Base-by-base conservation (phyloP, 23 red algal genomes). In the Cyanidiococcus yangmingshanensis region DNA sequence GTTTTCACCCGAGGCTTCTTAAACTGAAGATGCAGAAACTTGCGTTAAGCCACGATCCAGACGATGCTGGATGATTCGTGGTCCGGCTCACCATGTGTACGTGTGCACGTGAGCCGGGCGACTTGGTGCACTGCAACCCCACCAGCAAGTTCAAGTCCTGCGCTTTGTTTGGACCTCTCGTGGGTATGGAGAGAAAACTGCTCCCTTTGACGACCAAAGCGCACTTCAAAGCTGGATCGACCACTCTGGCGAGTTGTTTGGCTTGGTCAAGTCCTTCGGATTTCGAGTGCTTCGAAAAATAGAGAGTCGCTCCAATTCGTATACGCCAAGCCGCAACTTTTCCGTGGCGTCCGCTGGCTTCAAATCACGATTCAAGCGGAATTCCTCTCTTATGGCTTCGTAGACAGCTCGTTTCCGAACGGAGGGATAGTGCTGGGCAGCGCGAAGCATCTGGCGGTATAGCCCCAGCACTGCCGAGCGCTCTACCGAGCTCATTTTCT, bases 381-480 rank as follows among this genome's bases (percentile, higher is more conserved):
- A 71, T 29, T 71, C 63, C 63, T 71, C 63, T 30, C 63, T 25
- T 32, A 71, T 71, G 7, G 63, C 63, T 35, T 71, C 16, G 32
- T 71, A 71, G 3, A 71, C 63, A 32, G 21, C n/a, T 30, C 7
- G 63, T 7, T 30, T 12, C 7, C 63, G 63, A 30, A 71, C 32
- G 63, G 63, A 71, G n/a, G 63, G 63, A 35, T 32, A 71, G 63
- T 71, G 32, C 7, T 30, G 7, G 3, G 63, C 63, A 12, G 63
- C 63, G 16, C 63, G 63, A 12, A 71, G 32, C 27, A 71, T 7
- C 63, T 71, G 7, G 3, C 63, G 63, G 32, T 71, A 71, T 29
- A 71, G 32, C 27, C 32, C n/a, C 7, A 71, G 45, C 12, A 54
- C 45, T 21, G 21, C 45, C 21, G 21, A 21, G 45, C 45, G 45